Conservation (phyloP, 441 rosid species). For the Theobroma grandiflorum region DNA sequence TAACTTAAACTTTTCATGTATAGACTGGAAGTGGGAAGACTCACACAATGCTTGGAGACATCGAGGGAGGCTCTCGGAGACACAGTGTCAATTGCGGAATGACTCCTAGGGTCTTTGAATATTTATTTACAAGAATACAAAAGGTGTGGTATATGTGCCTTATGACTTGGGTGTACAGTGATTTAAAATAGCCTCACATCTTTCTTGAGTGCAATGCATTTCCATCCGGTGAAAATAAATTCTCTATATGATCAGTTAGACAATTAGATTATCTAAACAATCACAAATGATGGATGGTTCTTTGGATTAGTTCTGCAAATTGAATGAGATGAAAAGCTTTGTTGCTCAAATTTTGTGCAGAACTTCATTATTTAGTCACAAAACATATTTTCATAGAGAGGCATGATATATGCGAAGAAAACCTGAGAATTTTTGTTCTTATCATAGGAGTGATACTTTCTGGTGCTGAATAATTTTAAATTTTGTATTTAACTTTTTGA, state of each 20-base stretch:
- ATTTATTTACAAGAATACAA: constrained; percentile 88
- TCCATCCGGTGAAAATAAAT: not conserved
- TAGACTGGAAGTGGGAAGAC: constrained; percentile 99
- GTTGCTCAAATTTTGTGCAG: not conserved
- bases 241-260: not conserved
- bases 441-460: no score
- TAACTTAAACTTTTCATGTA: constrained; percentile 28
- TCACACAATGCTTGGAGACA: constrained; percentile 99
- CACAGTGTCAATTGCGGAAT: constrained; percentile 97
- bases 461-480: not conserved
- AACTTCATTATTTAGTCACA: not conserved
- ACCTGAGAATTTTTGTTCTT: not conserved
- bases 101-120: constrained; percentile 97
- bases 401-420: not conserved
- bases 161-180: not conserved
- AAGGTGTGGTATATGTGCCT: constrained; percentile 53
- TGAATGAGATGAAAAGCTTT: constrained; percentile 5
- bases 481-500: not conserved
- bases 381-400: not conserved
- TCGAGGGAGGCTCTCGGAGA: constrained; percentile 92
- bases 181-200: not conserved
- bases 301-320: not conserved
- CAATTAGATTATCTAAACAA: not conserved
- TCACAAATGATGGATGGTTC: not conserved
- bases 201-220: not conserved